Conservation (phyloP, 495 filamentous ascomycete genomes). For the Sabuloglossum arenarium region DNA sequence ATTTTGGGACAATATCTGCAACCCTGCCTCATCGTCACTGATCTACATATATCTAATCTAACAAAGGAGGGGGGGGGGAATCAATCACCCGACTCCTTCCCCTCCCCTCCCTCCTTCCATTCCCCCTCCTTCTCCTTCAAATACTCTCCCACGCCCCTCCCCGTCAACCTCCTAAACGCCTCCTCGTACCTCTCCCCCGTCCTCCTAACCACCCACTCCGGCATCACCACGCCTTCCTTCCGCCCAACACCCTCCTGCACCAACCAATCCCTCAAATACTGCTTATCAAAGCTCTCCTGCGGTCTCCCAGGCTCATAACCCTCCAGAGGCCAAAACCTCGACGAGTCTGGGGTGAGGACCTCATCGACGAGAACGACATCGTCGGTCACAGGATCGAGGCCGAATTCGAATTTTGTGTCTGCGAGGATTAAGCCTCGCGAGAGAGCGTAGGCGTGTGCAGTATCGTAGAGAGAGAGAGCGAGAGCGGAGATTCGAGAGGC, state of each 20-base stretch:
- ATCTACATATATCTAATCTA: too few species aligned
- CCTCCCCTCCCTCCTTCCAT: too few species aligned
- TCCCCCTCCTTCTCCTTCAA: neutral
- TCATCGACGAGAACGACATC: slow-evolving; percentile 80
- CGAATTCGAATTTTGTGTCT: slow-evolving; percentile 75
- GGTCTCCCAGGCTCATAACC: slow-evolving; percentile 49
- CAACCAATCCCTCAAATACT: slow-evolving; percentile 77
- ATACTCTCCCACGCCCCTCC: slow-evolving; percentile 8
- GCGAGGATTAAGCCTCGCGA: slow-evolving; percentile 78
- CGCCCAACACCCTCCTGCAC: slow-evolving; percentile 46
- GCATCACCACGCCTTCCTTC: slow-evolving; percentile 45
- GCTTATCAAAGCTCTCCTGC: slow-evolving; percentile 82
- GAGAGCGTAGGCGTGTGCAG: slow-evolving; percentile 46
- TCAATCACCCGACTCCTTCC: too few species aligned
- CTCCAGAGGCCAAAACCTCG: slow-evolving; percentile 70
- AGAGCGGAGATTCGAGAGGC: slow-evolving; percentile 56
- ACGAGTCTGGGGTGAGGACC: slow-evolving; percentile 47
- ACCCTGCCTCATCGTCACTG: too few species aligned
- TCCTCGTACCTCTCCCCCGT: slow-evolving; percentile 47
- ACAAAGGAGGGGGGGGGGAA: neutral
- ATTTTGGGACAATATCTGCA: too few species aligned
- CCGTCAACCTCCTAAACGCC: slow-evolving; percentile 51
- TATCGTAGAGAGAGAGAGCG: slow-evolving; percentile 49
- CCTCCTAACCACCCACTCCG: slow-evolving; percentile 36
- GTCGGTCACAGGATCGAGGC: slow-evolving; percentile 47